These are phyloP conservation scores for Arachnopeziza araneosa DNA, from an alignment of 2,329 filamentous ascomycete species.

Conservation along the genomic window DNA sequence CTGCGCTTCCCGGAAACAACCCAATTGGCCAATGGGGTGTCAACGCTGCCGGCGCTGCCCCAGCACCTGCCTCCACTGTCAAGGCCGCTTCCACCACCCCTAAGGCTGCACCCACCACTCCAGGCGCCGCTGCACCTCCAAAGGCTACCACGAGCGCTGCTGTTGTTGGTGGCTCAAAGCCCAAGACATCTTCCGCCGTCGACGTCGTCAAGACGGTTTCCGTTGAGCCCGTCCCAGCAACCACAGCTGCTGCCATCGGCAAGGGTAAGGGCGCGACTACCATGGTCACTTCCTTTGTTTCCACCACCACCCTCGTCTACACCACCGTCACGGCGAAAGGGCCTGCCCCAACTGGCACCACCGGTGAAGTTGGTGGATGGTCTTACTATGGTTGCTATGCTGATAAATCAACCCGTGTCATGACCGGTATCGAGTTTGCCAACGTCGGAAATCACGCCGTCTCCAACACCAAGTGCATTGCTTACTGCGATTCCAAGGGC, in stretches of 20 bases:
- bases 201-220: neutral
- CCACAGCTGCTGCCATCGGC: neutral
- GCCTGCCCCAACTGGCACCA: constrained; percentile 18
- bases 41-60: constrained; percentile 10
- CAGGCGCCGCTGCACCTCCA: neutral
- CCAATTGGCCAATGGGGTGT: constrained; percentile 46
- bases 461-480: constrained; percentile 42
- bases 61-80: constrained; percentile 4
- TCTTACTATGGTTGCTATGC: constrained; percentile 40
- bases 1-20: constrained; percentile 50
- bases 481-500: constrained; percentile 41
- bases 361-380: constrained; percentile 28
- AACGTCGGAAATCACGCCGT: constrained; percentile 35
- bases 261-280: constrained; percentile 6
- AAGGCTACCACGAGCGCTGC: constrained; percentile 1
- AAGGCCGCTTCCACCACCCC: neutral
- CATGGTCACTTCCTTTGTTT: constrained; percentile 28
- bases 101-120: constrained; percentile 1
- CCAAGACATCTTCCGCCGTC: neutral
- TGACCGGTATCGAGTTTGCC: constrained; percentile 37
- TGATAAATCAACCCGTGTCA: constrained; percentile 32
- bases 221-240: neutral
- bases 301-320: constrained; percentile 43
- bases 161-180: neutral
- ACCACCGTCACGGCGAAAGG: constrained; percentile 23